Percentiles rank a stretch among this genome's conserved stretches.
Evolutionary conservation across 345 rosid species (phyloP).

Genomic region (Melastoma malabathricum): DNA sequence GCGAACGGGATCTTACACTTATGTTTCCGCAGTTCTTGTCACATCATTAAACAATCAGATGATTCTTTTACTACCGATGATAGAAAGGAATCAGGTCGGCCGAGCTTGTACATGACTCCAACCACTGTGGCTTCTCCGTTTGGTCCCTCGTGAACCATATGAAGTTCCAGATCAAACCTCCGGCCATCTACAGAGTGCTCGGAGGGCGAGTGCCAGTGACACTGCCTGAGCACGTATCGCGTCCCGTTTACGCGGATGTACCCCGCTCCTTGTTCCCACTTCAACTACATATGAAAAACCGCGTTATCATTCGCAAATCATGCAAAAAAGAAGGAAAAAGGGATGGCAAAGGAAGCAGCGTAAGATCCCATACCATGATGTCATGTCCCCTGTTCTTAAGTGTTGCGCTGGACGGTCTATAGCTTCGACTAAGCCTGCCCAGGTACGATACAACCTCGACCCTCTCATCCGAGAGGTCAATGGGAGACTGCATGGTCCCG

Average conservation of each 20-base stretch:
- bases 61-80: conserved; percentile 22
- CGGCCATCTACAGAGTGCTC: conserved; percentile 41
- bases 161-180: conserved; percentile 46
- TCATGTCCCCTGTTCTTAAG: conserved; percentile 82
- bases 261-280: conserved; percentile 41
- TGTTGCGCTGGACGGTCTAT: conserved; percentile 39
- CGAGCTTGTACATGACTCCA: conserved; percentile 54
- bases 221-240: conserved; percentile 21
- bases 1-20: too few relatives aligned
- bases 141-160: conserved; percentile 60
- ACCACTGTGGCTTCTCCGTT: conserved; percentile 53
- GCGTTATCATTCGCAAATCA: too few relatives aligned
- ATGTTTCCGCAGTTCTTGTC: neutral
- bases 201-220: conserved; percentile 57
- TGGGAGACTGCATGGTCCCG: conserved; percentile 81
- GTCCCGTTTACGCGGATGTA: conserved; percentile 25
- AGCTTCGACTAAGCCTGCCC: conserved; percentile 34
- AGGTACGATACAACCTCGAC: conserved; percentile 36
- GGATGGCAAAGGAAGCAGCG: too few relatives aligned
- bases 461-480: conserved; percentile 45
- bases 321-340: too few relatives aligned
- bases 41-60: neutral
- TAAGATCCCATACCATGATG: conserved; percentile 40
- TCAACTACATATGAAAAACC: conserved; percentile 22
- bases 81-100: conserved; percentile 57